These are phyloP conservation scores for Pleurotus cornucopiae DNA, from an alignment of 768 basidiomycete genomes.

Conservation along the genomic window DNA sequence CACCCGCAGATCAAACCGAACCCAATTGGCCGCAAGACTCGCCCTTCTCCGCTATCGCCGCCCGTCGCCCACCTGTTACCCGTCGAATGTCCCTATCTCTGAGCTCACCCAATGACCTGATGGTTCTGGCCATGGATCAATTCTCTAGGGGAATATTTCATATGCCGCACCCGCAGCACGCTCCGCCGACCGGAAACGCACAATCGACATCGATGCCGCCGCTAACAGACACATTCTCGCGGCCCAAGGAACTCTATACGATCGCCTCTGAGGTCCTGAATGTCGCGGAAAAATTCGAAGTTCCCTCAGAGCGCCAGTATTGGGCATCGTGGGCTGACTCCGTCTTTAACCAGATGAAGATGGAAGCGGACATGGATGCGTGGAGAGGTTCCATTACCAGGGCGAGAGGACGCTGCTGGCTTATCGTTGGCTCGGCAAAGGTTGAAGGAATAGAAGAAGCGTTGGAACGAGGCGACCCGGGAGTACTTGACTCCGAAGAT, in stretches of 20 bases:
- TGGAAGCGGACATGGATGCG: slow-evolving; percentile 50
- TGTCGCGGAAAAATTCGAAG: slow-evolving; percentile 51
- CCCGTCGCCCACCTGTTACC: slow-evolving; percentile 46
- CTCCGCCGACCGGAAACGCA: slow-evolving; percentile 4
- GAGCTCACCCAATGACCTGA: slow-evolving; percentile 44
- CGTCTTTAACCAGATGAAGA: slow-evolving; percentile 60
- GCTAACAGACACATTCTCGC: slow-evolving; percentile 38
- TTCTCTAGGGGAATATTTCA: slow-evolving; percentile 67
- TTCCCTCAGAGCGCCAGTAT: slow-evolving; percentile 38
- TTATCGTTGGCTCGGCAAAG: slow-evolving; percentile 50
- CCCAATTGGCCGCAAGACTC: slow-evolving; percentile 50
- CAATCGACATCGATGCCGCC: slow-evolving; percentile 12
- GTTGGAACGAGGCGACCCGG: slow-evolving; percentile 38
- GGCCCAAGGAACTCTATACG: slow-evolving; percentile 56
- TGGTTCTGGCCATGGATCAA: slow-evolving; percentile 64
- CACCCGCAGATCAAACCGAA: slow-evolving; percentile 25
- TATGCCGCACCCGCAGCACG: slow-evolving; percentile 52
- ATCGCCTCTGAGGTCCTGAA: slow-evolving; percentile 59
- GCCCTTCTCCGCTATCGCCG: slow-evolving; percentile 45
- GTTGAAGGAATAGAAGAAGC: slow-evolving; percentile 53
- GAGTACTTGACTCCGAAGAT: slow-evolving; percentile 38
- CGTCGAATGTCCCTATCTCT: slow-evolving; percentile 40
- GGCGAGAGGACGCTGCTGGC: slow-evolving; percentile 50
- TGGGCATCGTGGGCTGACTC: slow-evolving; percentile 64
- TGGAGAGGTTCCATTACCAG: slow-evolving; percentile 43